Evolutionary conservation across 176 grass and related monocot species (phyloP).

Genomic region (Canna indica): DNA sequence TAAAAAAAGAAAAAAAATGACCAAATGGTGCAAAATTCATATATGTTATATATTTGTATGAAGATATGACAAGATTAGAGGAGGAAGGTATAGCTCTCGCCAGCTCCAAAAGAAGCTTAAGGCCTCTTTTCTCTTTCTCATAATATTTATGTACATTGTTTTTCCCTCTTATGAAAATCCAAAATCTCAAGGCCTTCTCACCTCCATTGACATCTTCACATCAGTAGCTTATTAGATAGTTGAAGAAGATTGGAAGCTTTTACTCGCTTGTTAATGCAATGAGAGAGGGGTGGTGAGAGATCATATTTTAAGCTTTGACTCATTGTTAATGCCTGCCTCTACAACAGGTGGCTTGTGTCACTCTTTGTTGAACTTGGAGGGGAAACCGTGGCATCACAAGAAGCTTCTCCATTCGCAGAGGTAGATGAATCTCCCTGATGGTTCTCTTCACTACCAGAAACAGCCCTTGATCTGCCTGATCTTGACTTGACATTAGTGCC

Average conservation of each 20-base stretch:
- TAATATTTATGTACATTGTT: conserved; percentile 1
- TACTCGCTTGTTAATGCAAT: not conserved
- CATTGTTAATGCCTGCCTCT: conserved; percentile 39
- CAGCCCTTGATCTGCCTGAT: conserved; percentile 57
- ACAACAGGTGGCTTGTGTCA: conserved; percentile 25
- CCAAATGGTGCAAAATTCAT: too few species aligned
- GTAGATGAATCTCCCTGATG: conserved; percentile 33
- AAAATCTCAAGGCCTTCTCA: conserved; percentile 64
- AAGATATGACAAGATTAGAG: too few species aligned
- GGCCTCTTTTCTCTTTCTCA: not conserved
- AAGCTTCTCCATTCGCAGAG: conserved; percentile 30
- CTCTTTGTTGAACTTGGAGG: conserved; percentile 35
- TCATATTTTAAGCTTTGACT: conserved; percentile 17
- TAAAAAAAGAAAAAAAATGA: too few species aligned
- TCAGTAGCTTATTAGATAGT: conserved; percentile 33
- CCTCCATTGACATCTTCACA: conserved; percentile 45
- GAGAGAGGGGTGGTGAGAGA: not conserved
- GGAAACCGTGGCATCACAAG: conserved; percentile 27
- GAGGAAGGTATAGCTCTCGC: too few species aligned
- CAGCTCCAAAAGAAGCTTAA: too few species aligned
- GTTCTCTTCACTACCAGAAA: conserved; percentile 44
- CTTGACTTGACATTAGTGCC: conserved; percentile 62
- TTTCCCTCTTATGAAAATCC: conserved; percentile 17
- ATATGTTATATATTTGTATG: too few species aligned
- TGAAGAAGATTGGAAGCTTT: conserved; percentile 30